These are phyloP conservation scores for Haplosporangium gracile DNA, from an alignment of 192 early-diverging fungal genomes.

Conservation along the genomic window DNA sequence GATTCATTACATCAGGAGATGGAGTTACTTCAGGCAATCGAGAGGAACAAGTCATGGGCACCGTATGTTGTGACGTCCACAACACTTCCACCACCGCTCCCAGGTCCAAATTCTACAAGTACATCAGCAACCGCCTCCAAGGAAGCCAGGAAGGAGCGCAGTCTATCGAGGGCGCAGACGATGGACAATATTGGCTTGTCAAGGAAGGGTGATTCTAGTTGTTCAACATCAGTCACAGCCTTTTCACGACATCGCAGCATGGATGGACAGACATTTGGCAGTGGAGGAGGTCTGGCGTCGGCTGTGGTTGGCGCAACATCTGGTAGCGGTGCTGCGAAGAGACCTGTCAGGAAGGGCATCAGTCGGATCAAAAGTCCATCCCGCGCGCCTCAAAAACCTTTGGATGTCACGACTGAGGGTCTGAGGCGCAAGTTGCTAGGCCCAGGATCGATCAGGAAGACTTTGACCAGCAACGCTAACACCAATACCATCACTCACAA, in stretches of 20 bases:
- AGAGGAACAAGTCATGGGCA: slow-evolving; percentile 36
- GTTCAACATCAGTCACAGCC: neutral
- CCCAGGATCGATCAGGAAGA: slow-evolving; percentile 24
- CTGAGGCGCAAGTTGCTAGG: slow-evolving; percentile 33
- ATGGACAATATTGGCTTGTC: slow-evolving; percentile 2
- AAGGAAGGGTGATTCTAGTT: slow-evolving; percentile 9
- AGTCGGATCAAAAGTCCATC: slow-evolving; percentile 41
- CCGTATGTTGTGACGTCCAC: slow-evolving; percentile 9
- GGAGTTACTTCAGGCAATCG: slow-evolving; percentile 25
- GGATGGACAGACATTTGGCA: neutral
- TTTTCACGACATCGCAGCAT: slow-evolving; percentile 32
- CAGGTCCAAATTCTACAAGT: neutral
- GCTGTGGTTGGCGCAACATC: neutral
- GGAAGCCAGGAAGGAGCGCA: slow-evolving; percentile 11
- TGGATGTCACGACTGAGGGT: slow-evolving; percentile 46
- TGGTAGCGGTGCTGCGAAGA: neutral
- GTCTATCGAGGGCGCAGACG: slow-evolving; percentile 30
- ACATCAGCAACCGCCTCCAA: neutral
- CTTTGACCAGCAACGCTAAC: neutral
- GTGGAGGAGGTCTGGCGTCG: neutral
- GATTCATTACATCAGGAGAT: slow-evolving; percentile 21
- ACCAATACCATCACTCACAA: neutral
- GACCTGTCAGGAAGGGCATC: slow-evolving; percentile 14
- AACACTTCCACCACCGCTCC: slow-evolving; percentile 7
- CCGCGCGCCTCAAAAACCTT: slow-evolving; percentile 20